phyloP scores from a whole-genome alignment of 1,284 basidiomycete species.

The Trametes sp. region DNA sequence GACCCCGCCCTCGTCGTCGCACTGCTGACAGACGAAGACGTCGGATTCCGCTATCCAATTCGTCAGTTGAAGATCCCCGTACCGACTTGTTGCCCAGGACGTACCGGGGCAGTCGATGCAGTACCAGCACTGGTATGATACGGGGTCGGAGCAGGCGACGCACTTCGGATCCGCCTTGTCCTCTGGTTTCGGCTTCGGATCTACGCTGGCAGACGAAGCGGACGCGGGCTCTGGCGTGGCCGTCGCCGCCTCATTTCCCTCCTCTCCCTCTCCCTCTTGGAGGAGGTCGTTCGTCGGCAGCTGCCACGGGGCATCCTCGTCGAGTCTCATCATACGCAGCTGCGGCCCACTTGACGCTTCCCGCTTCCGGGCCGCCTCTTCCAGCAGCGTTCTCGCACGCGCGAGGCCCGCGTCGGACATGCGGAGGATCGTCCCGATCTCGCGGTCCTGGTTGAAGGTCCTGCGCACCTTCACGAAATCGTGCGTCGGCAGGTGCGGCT shows the following conservation, averaged over 20 bases:
- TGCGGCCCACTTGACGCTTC: too few relatives aligned
- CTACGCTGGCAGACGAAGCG: too few relatives aligned
- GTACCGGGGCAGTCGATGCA: slow-evolving; percentile 38
- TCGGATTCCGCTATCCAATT: slow-evolving; percentile 7
- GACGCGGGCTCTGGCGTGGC: too few relatives aligned
- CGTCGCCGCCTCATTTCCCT: not conserved
- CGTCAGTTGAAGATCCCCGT: not conserved
- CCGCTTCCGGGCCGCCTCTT: not conserved
- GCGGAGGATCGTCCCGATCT: slow-evolving; percentile 31
- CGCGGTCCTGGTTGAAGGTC: slow-evolving; percentile 32
- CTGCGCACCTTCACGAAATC: slow-evolving; percentile 41
- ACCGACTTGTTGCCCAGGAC: not conserved
- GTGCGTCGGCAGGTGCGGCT: slow-evolving; percentile 39
- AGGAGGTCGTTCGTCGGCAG: too few relatives aligned
- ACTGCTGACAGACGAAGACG: slow-evolving; percentile 31
- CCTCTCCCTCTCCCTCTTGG: not conserved
- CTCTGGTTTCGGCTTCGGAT: not conserved
- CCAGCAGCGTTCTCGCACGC: slow-evolving; percentile 28
- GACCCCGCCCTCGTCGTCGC: slow-evolving; percentile 27
- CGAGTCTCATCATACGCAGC: too few relatives aligned
- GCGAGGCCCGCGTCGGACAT: slow-evolving; percentile 29
- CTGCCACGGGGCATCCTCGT: too few relatives aligned
- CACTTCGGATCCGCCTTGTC: slow-evolving; percentile 14
- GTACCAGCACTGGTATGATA: slow-evolving; percentile 38
- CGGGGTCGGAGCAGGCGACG: slow-evolving; percentile 17